Base-by-base conservation (phyloP, 1,139 yeast species). In the Suhomyces bribrorum region DNA sequence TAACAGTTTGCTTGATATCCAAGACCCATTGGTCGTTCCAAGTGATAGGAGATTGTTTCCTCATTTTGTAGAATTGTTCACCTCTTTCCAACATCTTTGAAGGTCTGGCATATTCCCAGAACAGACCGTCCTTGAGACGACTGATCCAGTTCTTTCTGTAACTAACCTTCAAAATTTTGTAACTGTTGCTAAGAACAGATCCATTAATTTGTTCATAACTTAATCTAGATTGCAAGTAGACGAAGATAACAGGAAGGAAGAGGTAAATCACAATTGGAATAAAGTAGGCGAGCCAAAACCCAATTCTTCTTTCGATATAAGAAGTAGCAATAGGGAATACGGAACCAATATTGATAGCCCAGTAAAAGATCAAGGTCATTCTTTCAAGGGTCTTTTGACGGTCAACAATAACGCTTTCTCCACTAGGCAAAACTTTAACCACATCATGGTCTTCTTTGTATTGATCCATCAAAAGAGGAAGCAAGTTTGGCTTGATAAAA, bases 311-410 rank as follows among this genome's bases (percentile, higher is more conserved):
- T 50, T 83, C 92, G 53, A 81, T 64, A 55, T 83, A 82, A 5
- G 92, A 81, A 17, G 95, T 84, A 30, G 90, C 89, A 47, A 87
- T 73, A 44, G 86, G 83, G 44, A 86, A 75, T 51, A 87, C 74
- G 7, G 94, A 81, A 38, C 96, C 96, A 49, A 85, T 66, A 59
- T 88, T 88, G 59, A 87, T 83, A 55, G 86, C 75, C 77, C 87
- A 74, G 64, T 87, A 87, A 63, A 87, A 87, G 26, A 83, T 69
- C 71, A 85, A 75, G 46, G 88, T 82, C 64, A 87, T 75, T 59
- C 86, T 76, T 65, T 85, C 88, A 44, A 85, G 66, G 11, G 95
- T 81, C 44, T 80, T 70, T 50, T 79, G 76, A 38, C 86, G 83
- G 53, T 85, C 92, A 30, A 83, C 75, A 48, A 87, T 76, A 24